A percentile compares a stretch with the other conserved stretches of the same genome.
Conservation (phyloP, 768 basidiomycete species). For the Mycena sanguinolenta region DNA sequence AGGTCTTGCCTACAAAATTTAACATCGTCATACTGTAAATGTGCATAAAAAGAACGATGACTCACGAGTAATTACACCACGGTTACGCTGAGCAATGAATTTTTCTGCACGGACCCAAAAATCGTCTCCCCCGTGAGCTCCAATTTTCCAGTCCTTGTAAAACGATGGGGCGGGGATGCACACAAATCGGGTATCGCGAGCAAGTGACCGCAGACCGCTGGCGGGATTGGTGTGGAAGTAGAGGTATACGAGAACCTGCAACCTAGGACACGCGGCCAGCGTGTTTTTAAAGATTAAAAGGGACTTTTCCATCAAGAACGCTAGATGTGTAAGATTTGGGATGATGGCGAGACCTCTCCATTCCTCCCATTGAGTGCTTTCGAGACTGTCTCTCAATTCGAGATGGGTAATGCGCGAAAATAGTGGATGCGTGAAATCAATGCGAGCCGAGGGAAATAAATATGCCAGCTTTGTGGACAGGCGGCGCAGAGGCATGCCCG, state of each 20-base stretch:
- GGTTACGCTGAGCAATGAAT: too few relatives aligned
- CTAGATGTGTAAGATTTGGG: conserved; percentile 12
- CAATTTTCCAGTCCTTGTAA: not conserved
- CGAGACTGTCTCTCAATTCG: not conserved
- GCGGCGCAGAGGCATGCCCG: conserved; percentile 6
- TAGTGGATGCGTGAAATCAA: conserved; percentile 13
- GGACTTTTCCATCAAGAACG: not conserved
- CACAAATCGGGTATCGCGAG: conserved; percentile 11
- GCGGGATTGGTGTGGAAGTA: not conserved
- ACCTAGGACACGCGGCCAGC: not conserved
- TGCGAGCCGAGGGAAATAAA: not conserved
- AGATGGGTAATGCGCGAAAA: conserved; percentile 13
- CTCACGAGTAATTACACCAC: too few relatives aligned
- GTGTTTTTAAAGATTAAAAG: not conserved
- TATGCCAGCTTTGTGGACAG: not conserved
- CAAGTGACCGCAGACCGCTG: not conserved
- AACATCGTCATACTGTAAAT: too few relatives aligned
- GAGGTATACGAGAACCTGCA: conserved; percentile 1
- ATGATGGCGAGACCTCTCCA: conserved; percentile 8
- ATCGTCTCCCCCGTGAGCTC: not conserved
- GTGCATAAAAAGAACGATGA: too few relatives aligned
- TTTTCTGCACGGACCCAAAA: too few relatives aligned
- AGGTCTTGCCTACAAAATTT: too few relatives aligned
- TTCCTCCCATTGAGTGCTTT: not conserved
- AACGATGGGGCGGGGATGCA: not conserved